These are phyloP conservation scores for Metarhizium album DNA, from an alignment of 2,329 filamentous ascomycete species.

Conservation along the genomic window DNA sequence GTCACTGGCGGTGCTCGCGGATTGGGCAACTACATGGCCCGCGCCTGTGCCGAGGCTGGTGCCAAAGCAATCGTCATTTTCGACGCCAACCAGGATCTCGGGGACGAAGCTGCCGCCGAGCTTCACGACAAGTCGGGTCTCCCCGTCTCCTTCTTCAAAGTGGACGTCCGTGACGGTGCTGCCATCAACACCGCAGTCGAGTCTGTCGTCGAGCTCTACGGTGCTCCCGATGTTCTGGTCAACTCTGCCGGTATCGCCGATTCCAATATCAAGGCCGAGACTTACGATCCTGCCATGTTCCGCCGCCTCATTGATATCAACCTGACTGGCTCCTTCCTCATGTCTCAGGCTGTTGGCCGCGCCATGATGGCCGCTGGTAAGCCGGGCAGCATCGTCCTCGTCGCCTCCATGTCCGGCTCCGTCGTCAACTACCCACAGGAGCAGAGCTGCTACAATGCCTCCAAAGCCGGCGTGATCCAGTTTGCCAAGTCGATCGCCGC, in stretches of 20 bases:
- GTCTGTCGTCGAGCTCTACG: slow-evolving; percentile 54
- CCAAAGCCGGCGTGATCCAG: slow-evolving; percentile 70
- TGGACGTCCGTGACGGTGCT: slow-evolving; percentile 62
- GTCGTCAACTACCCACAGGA: slow-evolving; percentile 82
- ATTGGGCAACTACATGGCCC: slow-evolving; percentile 69
- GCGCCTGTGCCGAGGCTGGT: slow-evolving; percentile 65
- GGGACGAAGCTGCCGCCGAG: slow-evolving; percentile 57
- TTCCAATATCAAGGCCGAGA: slow-evolving; percentile 75
- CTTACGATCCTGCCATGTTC: slow-evolving; percentile 66
- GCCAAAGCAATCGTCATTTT: slow-evolving; percentile 65
- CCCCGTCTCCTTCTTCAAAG: slow-evolving; percentile 66
- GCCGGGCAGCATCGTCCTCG: slow-evolving; percentile 63
- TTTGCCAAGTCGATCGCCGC: slow-evolving; percentile 71
- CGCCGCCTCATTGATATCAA: slow-evolving; percentile 74
- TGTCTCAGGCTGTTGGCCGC: slow-evolving; percentile 60
- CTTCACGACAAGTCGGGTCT: slow-evolving; percentile 63
- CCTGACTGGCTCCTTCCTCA: slow-evolving; percentile 67
- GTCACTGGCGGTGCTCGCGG: slow-evolving; percentile 68
- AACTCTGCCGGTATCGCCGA: slow-evolving; percentile 74
- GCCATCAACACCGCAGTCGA: slow-evolving; percentile 61
- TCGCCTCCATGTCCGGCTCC: slow-evolving; percentile 72
- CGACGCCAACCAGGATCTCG: slow-evolving; percentile 66
- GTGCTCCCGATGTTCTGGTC: slow-evolving; percentile 63
- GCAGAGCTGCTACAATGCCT: slow-evolving; percentile 74
- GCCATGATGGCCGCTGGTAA: slow-evolving; percentile 63